Percentiles rank a stretch among this genome's conserved stretches.
These are phyloP conservation scores for Taiozyma onychis DNA, from an alignment of 1,139 yeast genomes.

Conservation along the genomic window DNA sequence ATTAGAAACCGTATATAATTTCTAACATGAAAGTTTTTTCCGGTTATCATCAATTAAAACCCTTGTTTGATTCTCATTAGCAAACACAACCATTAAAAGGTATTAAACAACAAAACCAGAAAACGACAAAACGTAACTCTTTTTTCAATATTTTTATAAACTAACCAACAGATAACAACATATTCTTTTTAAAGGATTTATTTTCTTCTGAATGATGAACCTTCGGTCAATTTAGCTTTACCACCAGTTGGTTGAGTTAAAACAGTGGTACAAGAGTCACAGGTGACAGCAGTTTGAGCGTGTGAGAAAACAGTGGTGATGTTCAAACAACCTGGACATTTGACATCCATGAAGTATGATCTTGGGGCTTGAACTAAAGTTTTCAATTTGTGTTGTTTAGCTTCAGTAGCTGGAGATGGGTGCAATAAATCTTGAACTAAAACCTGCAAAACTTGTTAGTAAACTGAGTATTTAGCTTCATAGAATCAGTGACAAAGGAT, in stretches of 20 bases:
- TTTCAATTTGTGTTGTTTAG: constrained; percentile 96
- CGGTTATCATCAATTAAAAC: background rate
- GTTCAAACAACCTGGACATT: constrained; percentile 98
- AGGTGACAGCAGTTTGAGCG: constrained; percentile 99
- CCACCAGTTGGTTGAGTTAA: constrained; percentile 99
- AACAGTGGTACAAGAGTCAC: constrained; percentile 97
- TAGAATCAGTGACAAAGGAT: background rate
- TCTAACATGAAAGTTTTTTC: background rate
- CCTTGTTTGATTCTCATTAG: constrained; percentile 2
- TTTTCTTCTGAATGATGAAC: constrained; percentile 99
- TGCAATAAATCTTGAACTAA: constrained; percentile 96
- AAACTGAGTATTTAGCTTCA: background rate
- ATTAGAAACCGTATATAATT: background rate
- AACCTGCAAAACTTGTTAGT: constrained; percentile 45
- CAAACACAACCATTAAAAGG: background rate
- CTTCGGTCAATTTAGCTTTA: constrained; percentile 99
- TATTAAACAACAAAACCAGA: background rate
- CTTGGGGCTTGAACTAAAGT: constrained; percentile 96
- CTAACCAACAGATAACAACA: background rate
- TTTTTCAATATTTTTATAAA: background rate
- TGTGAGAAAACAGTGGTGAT: constrained; percentile 99
- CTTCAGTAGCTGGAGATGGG: constrained; percentile 97
- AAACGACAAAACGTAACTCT: background rate
- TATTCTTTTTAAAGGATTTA: constrained; percentile 35
- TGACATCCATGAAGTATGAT: constrained; percentile 99